Percentiles rank a stretch among this genome's conserved stretches.
These are phyloP conservation scores for Metschnikowia sp. DNA, from an alignment of 805 yeast species.

Conservation along the genomic window DNA sequence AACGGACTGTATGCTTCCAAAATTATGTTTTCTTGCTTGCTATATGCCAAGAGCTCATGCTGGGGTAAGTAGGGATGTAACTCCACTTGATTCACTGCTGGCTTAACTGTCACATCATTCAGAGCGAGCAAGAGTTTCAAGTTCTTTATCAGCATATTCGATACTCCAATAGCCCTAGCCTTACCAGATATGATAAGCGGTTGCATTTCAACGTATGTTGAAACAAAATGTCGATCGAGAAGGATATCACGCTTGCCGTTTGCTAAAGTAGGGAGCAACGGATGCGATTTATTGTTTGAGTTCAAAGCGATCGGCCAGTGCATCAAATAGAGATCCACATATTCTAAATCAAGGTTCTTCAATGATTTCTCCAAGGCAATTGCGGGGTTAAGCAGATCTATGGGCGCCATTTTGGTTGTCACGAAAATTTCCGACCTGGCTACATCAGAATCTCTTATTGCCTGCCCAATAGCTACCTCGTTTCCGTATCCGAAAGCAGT, in stretches of 20 bases:
- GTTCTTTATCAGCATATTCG: constrained; percentile 60
- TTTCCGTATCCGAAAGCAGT: constrained; percentile 55
- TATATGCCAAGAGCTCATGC: constrained; percentile 50
- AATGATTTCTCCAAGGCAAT: constrained; percentile 57
- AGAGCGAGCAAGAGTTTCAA: constrained; percentile 48
- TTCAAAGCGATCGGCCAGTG: constrained; percentile 77
- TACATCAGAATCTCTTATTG: constrained; percentile 53
- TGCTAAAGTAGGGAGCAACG: constrained; percentile 34
- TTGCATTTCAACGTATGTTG: constrained; percentile 66
- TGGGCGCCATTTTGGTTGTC: constrained; percentile 68
- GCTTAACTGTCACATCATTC: constrained; percentile 50
- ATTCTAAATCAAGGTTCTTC: constrained; percentile 62
- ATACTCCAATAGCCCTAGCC: constrained; percentile 70
- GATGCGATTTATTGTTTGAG: constrained; percentile 29
- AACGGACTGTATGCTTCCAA: constrained; percentile 79
- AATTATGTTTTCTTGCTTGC: constrained; percentile 49
- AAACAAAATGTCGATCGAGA: constrained; percentile 38
- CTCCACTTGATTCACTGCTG: constrained; percentile 76
- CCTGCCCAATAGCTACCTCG: constrained; percentile 61
- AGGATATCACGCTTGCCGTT: constrained; percentile 36
- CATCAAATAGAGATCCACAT: constrained; percentile 73
- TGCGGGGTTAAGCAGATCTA: constrained; percentile 50
- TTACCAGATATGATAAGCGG: constrained; percentile 48
- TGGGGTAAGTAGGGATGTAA: constrained; percentile 73
- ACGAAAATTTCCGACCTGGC: constrained; percentile 64